Conservation (phyloP, 2,329 filamentous ascomycete species). For the Neofusicoccum cordaticola region DNA sequence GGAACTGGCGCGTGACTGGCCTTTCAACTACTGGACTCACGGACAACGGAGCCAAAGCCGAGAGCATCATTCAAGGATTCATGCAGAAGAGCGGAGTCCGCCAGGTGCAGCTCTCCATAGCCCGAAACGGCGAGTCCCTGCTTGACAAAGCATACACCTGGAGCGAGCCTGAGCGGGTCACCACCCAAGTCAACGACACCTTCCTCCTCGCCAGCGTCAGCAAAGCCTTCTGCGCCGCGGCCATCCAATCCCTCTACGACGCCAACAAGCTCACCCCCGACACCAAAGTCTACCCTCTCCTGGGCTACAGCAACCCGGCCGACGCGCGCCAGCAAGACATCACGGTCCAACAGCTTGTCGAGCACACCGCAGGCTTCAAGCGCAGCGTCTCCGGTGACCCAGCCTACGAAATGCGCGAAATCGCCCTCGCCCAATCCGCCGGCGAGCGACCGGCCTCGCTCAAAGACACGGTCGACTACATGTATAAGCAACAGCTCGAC, state of each 20-base stretch:
- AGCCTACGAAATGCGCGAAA: constrained; percentile 22
- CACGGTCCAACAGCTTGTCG: constrained; percentile 24
- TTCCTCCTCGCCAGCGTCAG: constrained; percentile 27
- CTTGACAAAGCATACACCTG: constrained; percentile 24
- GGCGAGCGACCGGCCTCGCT: constrained; percentile 22
- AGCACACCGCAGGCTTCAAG: constrained; percentile 25
- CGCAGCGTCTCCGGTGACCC: constrained; percentile 22
- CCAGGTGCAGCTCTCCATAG: constrained; percentile 26
- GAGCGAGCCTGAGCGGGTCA: constrained; percentile 23
- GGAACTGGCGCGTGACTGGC: constrained; percentile 23
- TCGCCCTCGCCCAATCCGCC: constrained; percentile 22
- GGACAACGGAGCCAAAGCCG: constrained; percentile 19
- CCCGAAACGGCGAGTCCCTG: constrained; percentile 22
- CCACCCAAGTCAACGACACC: constrained; percentile 19
- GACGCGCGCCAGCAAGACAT: constrained; percentile 24
- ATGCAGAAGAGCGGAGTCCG: constrained; percentile 24
- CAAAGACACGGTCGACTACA: constrained; percentile 24
- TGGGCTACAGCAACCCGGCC: constrained; percentile 22
- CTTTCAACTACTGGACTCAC: constrained; percentile 21
- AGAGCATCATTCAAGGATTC: constrained; percentile 20
- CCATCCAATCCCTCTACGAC: constrained; percentile 20
- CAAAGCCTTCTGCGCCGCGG: constrained; percentile 26
- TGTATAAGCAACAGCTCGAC: constrained; percentile 21
- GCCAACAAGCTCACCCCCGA: constrained; percentile 21
- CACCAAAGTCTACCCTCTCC: constrained; percentile 23